Conservation (phyloP, 2,329 filamentous ascomycete genomes). For the Aspergillus sp. region DNA sequence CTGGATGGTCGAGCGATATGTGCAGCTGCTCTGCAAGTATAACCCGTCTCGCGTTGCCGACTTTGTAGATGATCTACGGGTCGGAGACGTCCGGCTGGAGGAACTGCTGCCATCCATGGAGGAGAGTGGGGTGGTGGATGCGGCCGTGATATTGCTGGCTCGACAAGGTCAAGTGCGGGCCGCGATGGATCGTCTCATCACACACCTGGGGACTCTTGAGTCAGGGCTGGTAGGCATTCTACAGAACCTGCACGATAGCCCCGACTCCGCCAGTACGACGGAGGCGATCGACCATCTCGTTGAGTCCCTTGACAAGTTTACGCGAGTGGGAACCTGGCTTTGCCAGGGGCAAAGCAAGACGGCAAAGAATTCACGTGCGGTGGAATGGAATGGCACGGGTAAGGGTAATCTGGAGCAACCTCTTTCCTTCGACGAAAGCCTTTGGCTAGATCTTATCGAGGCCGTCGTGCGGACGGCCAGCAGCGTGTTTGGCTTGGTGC, state of each 20-base stretch:
- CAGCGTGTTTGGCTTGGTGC: constrained; percentile 60
- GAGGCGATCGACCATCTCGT: constrained; percentile 73
- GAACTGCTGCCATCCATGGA: constrained; percentile 85
- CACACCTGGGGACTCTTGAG: constrained; percentile 77
- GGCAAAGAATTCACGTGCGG: constrained; percentile 37
- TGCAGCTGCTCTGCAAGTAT: constrained; percentile 87
- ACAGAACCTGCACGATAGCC: constrained; percentile 58
- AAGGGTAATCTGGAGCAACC: constrained; percentile 56
- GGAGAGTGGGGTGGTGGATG: constrained; percentile 84
- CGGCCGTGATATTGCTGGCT: constrained; percentile 86
- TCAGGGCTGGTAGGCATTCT: constrained; percentile 75
- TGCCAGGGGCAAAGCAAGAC: constrained; percentile 81
- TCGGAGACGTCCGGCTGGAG: constrained; percentile 76
- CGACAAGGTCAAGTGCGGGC: constrained; percentile 79
- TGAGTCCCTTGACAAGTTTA: constrained; percentile 80
- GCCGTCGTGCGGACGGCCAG: constrained; percentile 64
- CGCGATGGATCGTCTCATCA: constrained; percentile 82
- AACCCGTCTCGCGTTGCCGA: constrained; percentile 79
- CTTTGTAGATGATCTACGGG: constrained; percentile 75
- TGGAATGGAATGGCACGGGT: constrained; percentile 37
- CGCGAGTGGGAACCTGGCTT: constrained; percentile 91
- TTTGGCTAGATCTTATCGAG: constrained; percentile 69
- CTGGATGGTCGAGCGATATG: constrained; percentile 76
- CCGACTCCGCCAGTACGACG: constrained; percentile 59
- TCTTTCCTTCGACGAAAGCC: constrained; percentile 60